Base-by-base conservation (phyloP, 2,329 filamentous ascomycete genomes). In the Exophiala phaeomuriformis region DNA sequence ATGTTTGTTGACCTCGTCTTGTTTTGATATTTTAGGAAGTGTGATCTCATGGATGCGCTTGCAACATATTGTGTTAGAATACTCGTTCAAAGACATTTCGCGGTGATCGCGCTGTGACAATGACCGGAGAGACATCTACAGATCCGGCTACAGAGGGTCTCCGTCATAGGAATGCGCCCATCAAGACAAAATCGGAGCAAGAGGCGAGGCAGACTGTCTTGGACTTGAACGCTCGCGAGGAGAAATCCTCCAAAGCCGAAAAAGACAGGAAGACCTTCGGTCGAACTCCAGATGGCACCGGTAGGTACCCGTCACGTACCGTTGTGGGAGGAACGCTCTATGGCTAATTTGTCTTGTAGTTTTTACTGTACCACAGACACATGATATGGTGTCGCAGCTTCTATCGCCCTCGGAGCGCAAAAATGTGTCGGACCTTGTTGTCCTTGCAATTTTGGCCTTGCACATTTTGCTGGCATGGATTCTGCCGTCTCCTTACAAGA, bases 301-400 rank as follows among this genome's bases (percentile, higher is more conserved):
- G 91, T 96, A 79, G 71, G 87, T 77, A 19, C 40, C 39, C 36
- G 12, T 28, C 41, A 12, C n/a, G 5, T 44, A 29, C 29, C 27
- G 37, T 5, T 19, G 6, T 36, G 32, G 43, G 9, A 12, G 8
- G 6, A 3, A 36, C 42, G 7, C 12, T 8, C 10, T 19, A 9
- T 28, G 33, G 30, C 44, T 44, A 35, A 51, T 43, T 28, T 27
- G 19, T 47, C 9, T 42, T 37, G 61, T 66, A 97, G 93, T 95
- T 65, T 98, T 98, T 68, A 86, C 89, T 54, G 93, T 98, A 51
- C 93, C 93, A 45, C 85, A 89, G 58, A 98, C 93, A 52, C 90
- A 96, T 77, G 93, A 98, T 73, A 97, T 98, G 93, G 91, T 98
- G 64, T 95, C 91, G 48, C 93, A 97, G 73, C 80, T 98, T 51